phyloP scores from a whole-genome alignment of 225 moss, liverwort and hornwort genomes.

The Straminergon stramineum region DNA sequence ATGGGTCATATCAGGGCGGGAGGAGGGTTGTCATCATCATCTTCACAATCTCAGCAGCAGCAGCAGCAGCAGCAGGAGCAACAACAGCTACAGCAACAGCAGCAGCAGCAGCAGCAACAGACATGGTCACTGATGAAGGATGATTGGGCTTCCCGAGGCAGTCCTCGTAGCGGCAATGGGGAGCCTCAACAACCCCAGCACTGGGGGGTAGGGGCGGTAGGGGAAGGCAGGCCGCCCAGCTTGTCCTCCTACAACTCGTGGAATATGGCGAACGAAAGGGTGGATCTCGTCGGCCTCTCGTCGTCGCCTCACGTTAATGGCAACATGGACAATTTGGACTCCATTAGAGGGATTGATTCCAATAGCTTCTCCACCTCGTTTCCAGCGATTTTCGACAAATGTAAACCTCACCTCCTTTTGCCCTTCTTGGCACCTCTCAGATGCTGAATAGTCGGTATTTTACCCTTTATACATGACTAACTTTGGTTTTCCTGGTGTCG shows the following conservation, averaged over 20 bases:
- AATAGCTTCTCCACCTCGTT: conserved; percentile 82
- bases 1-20: conserved; percentile 39
- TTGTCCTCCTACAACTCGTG: conserved; percentile 65
- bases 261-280: conserved; percentile 51
- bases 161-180: conserved; percentile 31
- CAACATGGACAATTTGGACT: conserved; percentile 51
- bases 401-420: conserved; percentile 24
- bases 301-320: conserved; percentile 67
- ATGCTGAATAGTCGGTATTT: not conserved
- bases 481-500: not conserved
- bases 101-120: not conserved
- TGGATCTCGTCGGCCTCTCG: conserved; percentile 41
- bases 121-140: conserved; percentile 36
- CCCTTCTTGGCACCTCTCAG: not conserved
- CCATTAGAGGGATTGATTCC: conserved; percentile 49
- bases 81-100: not conserved
- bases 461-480: not conserved
- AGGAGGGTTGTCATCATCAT: not conserved
- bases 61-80: not conserved
- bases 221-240: conserved; percentile 40
- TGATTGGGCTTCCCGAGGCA: conserved; percentile 38
- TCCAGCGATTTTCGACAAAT: conserved; percentile 71
- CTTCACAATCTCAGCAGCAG: not conserved
- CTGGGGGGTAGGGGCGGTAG: conserved; percentile 43
- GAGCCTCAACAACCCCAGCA: not conserved